phyloP scores from a whole-genome alignment of 148 eudicot genomes.

The Amaranthus palmeri region DNA sequence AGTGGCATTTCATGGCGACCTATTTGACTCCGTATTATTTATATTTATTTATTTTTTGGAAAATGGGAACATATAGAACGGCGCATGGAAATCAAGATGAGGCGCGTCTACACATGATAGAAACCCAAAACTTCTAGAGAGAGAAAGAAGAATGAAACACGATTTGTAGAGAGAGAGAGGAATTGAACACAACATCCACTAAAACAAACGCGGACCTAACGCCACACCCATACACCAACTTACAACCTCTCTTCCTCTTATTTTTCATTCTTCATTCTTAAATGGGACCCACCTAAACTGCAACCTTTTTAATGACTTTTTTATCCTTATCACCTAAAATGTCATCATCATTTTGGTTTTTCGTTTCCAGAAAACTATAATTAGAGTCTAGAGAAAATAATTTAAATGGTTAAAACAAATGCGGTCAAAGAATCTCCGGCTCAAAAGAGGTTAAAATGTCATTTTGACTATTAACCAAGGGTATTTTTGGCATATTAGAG shows the following conservation, averaged over 20 bases:
- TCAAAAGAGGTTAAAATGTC: not conserved
- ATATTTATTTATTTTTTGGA: not conserved
- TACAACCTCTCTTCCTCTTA: constrained; percentile 2
- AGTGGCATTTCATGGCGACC: constrained; percentile 25
- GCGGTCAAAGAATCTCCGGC: too few species aligned
- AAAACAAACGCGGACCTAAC: constrained; percentile 27
- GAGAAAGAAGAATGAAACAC: not conserved
- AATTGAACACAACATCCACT: constrained; percentile 6
- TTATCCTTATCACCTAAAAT: not conserved
- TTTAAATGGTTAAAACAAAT: too few species aligned
- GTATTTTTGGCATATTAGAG: not conserved
- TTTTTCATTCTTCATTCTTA: not conserved
- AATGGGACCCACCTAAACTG: constrained; percentile 9
- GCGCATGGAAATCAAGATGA: constrained; percentile 7
- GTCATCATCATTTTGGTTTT: too few species aligned
- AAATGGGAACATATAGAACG: not conserved
- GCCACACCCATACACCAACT: constrained; percentile 27
- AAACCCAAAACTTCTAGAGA: not conserved
- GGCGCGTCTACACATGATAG: constrained; percentile 11
- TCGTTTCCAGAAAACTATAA: too few species aligned
- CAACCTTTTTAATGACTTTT: not conserved
- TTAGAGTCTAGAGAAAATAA: too few species aligned
- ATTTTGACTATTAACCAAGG: constrained; percentile 5
- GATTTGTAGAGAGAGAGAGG: constrained; percentile 4
- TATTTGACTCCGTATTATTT: constrained; percentile 11